Evolutionary conservation across 2,329 filamentous ascomycete species (phyloP).

Genomic region (Samsoniella hepiali): DNA sequence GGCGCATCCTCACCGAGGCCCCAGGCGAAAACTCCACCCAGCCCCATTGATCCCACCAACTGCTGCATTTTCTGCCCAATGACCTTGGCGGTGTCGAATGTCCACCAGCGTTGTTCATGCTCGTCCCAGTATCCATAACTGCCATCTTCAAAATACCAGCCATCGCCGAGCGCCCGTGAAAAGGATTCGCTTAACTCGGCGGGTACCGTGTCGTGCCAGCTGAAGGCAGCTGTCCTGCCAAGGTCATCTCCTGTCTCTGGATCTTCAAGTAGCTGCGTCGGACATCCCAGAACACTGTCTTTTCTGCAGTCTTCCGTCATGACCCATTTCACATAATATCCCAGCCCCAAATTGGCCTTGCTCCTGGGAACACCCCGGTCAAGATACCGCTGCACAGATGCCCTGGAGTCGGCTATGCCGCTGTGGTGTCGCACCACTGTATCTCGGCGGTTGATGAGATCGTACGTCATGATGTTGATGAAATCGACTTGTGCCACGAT

Average conservation of each 20-base stretch:
- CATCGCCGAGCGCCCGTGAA: conserved; percentile 48
- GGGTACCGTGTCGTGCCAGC: conserved; percentile 56
- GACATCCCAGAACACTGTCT: conserved; percentile 48
- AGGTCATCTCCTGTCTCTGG: conserved; percentile 54
- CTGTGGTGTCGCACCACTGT: conserved; percentile 62
- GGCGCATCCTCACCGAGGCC: conserved; percentile 65
- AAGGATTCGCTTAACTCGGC: conserved; percentile 56
- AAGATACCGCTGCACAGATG: conserved; percentile 58
- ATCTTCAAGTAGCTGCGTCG: conserved; percentile 56
- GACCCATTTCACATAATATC: conserved; percentile 67
- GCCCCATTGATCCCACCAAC: conserved; percentile 51
- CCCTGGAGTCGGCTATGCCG: conserved; percentile 53
- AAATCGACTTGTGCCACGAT: conserved; percentile 62
- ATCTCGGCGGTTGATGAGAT: conserved; percentile 68
- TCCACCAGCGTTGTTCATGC: conserved; percentile 63
- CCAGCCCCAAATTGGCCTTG: conserved; percentile 61
- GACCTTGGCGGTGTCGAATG: conserved; percentile 63
- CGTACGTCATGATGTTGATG: conserved; percentile 68
- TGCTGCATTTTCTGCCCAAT: conserved; percentile 60
- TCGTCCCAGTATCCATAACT: conserved; percentile 68
- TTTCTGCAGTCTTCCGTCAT: conserved; percentile 45
- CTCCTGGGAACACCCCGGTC: conserved; percentile 46
- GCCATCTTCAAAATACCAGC: conserved; percentile 55
- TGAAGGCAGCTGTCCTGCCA: conserved; percentile 56
- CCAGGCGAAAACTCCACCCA: conserved; percentile 76